Conservation (phyloP, 495 filamentous ascomycete genomes). For the Hypoxylon trugodes region DNA sequence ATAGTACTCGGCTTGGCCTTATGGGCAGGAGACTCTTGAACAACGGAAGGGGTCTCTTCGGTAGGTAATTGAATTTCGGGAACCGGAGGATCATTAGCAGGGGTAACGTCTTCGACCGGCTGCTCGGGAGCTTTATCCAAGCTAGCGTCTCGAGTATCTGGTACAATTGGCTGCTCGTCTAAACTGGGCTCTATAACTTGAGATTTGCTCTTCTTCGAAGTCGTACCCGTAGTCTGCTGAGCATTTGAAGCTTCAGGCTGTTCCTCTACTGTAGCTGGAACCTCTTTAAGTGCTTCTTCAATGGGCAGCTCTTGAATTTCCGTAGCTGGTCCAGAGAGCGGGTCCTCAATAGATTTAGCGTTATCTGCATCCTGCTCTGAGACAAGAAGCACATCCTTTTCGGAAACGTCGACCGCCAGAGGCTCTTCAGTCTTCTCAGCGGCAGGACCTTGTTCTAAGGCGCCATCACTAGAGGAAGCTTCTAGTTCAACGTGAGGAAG, state of each 20-base stretch:
- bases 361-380: background rate
- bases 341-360: slow-evolving; percentile 1
- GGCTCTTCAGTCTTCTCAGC: background rate
- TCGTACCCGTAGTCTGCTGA: slow-evolving; percentile 12
- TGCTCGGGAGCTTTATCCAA: background rate
- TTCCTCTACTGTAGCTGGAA: slow-evolving; percentile 4
- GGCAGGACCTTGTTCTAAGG: background rate
- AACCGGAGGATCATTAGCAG: background rate
- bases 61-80: background rate
- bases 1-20: background rate
- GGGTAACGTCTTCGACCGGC: background rate
- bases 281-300: background rate
- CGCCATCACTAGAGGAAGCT: slow-evolving; percentile 2
- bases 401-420: background rate
- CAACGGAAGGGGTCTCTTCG: background rate
- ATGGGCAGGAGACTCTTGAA: background rate
- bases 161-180: background rate
- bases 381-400: background rate
- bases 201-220: slow-evolving; percentile 40
- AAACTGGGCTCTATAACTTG: slow-evolving; percentile 2
- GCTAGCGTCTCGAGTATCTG: background rate
- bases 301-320: background rate
- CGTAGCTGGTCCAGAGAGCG: background rate
- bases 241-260: slow-evolving; percentile 16
- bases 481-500: slow-evolving; percentile 16